Percentiles rank a stretch among this genome's conserved stretches.
phyloP scores from a whole-genome alignment of 2,329 filamentous ascomycete species.

The Thelonectria rubi region DNA sequence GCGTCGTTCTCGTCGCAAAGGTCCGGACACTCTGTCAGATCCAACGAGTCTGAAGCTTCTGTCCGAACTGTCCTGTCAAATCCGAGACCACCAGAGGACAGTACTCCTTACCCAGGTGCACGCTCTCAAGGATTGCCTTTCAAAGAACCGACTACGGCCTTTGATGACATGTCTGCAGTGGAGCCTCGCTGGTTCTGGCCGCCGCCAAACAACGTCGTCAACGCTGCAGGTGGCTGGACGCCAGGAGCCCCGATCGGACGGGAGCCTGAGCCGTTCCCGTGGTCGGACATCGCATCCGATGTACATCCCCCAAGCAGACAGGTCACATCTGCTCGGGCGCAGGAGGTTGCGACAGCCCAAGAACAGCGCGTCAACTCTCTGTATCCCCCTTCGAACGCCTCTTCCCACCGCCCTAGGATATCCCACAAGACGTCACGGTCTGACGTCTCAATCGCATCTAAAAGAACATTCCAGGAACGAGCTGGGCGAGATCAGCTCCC shows the following conservation, averaged over 20 bases:
- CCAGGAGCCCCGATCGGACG: slow-evolving; percentile 34
- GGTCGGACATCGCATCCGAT: slow-evolving; percentile 28
- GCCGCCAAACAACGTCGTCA: slow-evolving; percentile 28
- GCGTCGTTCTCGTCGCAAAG: slow-evolving; percentile 20
- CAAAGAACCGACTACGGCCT: slow-evolving; percentile 24
- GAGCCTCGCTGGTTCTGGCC: slow-evolving; percentile 35
- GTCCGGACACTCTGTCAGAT: slow-evolving; percentile 14
- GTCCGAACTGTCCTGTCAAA: slow-evolving; percentile 38
- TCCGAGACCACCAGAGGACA: slow-evolving; percentile 43
- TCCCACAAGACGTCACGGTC: neutral
- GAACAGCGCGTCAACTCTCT: neutral
- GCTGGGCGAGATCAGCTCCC: neutral
- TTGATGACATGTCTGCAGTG: slow-evolving; percentile 33
- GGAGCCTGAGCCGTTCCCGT: slow-evolving; percentile 37
- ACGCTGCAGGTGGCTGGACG: slow-evolving; percentile 22
- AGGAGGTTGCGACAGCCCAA: neutral
- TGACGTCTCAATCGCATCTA: slow-evolving; percentile 6
- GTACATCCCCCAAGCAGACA: slow-evolving; percentile 2
- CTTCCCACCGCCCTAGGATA: slow-evolving; percentile 6
- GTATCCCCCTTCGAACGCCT: slow-evolving; percentile 18
- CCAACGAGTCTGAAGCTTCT: slow-evolving; percentile 37
- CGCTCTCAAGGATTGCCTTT: slow-evolving; percentile 35
- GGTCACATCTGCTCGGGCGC: neutral
- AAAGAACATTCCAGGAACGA: neutral
- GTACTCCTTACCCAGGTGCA: slow-evolving; percentile 42